phyloP scores from a whole-genome alignment of 2,329 filamentous ascomycete genomes.

The Cordyceps farinosa region DNA sequence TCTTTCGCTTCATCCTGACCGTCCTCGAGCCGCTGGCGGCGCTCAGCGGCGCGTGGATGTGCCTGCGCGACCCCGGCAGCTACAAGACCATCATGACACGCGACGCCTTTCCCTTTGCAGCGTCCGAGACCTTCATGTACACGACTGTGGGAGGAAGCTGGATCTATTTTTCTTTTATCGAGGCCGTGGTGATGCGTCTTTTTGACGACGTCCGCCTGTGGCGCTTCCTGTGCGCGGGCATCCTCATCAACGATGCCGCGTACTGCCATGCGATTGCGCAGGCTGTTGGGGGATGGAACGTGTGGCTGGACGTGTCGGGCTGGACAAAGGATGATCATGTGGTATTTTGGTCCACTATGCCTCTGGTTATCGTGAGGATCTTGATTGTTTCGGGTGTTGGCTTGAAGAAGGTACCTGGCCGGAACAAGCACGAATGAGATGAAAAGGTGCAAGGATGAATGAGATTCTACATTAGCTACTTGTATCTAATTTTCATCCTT shows the following conservation, averaged over 20 bases:
- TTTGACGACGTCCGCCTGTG: conserved; percentile 34
- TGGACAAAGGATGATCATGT: conserved; percentile 32
- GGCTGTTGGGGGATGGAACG: conserved; percentile 33
- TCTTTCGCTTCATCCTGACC: conserved; percentile 32
- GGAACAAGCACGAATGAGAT: background rate
- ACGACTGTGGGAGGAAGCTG: conserved; percentile 31
- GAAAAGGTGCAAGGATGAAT: too few relatives aligned
- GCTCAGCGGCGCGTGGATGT: conserved; percentile 29
- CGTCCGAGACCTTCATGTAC: conserved; percentile 29
- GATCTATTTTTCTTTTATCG: conserved; percentile 37
- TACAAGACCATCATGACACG: conserved; percentile 32
- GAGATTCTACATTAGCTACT: too few relatives aligned
- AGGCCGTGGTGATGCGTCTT: conserved; percentile 33
- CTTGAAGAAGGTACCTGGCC: conserved; percentile 13
- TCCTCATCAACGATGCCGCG: conserved; percentile 34
- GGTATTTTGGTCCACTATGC: conserved; percentile 27
- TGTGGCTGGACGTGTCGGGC: conserved; percentile 23
- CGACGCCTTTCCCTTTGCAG: conserved; percentile 19
- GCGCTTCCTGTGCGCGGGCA: conserved; percentile 33
- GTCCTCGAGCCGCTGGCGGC: conserved; percentile 36
- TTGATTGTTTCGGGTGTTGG: conserved; percentile 31
- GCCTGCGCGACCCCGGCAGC: conserved; percentile 26
- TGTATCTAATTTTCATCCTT: too few relatives aligned
- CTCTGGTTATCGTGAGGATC: conserved; percentile 29
- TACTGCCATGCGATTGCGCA: conserved; percentile 30